Conservation (phyloP, 163 green algal species). For the Scenedesmus sp. region DNA sequence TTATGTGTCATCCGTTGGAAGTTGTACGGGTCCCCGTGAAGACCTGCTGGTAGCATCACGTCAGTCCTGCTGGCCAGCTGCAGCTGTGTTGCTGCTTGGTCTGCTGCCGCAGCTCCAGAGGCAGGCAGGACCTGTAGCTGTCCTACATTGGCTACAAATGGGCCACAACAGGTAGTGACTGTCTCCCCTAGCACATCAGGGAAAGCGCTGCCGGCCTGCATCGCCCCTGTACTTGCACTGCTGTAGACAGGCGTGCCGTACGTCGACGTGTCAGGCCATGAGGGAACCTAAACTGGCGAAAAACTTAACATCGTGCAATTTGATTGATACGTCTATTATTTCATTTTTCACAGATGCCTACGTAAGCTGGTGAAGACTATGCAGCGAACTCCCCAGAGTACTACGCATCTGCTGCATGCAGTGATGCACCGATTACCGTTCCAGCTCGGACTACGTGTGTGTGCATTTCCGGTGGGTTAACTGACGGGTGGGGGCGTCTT, state of each 20-base stretch:
- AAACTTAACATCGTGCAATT: too few species aligned
- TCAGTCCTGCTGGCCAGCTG: not conserved
- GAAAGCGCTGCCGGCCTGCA: not conserved
- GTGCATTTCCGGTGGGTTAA: too few species aligned
- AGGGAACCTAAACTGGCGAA: not conserved
- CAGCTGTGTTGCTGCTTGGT: not conserved
- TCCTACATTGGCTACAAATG: not conserved
- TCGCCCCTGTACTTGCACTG: not conserved
- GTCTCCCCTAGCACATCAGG: not conserved
- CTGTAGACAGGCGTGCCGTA: not conserved
- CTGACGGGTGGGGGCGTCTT: too few species aligned
- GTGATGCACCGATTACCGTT: too few species aligned
- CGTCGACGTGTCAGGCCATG: not conserved
- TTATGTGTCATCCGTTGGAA: not conserved
- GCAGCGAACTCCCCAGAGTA: too few species aligned
- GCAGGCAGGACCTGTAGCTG: not conserved
- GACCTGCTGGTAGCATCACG: not conserved
- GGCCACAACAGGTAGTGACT: not conserved
- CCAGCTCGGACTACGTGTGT: too few species aligned
- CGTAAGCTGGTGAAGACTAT: too few species aligned
- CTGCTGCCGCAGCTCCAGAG: not conserved
- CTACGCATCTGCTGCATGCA: too few species aligned
- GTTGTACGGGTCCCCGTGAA: not conserved
- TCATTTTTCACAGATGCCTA: too few species aligned
- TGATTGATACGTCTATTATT: too few species aligned